Evolutionary conservation across 2,329 filamentous ascomycete genomes (phyloP).

Genomic region (Pyrenochaeta sp.): DNA sequence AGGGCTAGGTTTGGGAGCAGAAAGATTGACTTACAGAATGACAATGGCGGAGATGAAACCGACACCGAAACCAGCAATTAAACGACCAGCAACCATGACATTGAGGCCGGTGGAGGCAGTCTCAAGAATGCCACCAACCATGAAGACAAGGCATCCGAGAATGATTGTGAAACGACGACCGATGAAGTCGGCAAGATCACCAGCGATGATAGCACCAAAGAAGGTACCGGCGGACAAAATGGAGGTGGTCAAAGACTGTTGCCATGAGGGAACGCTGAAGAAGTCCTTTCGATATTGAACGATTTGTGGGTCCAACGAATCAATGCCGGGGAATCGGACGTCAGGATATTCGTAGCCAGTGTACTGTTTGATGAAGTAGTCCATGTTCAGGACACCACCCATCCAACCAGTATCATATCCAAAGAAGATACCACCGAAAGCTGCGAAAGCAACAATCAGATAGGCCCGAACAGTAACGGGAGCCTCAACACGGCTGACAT

Average conservation of each 20-base stretch:
- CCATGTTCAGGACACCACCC: slow-evolving; percentile 67
- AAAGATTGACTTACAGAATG: slow-evolving; percentile 54
- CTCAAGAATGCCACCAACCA: slow-evolving; percentile 63
- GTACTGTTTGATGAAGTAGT: slow-evolving; percentile 50
- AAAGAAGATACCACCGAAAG: slow-evolving; percentile 68
- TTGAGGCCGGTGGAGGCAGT: slow-evolving; percentile 67
- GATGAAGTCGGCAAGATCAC: slow-evolving; percentile 68
- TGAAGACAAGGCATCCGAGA: slow-evolving; percentile 69
- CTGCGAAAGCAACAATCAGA: slow-evolving; percentile 58
- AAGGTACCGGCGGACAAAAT: slow-evolving; percentile 82
- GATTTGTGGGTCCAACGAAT: slow-evolving; percentile 66
- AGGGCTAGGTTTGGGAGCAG: neutral
- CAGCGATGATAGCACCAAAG: slow-evolving; percentile 70
- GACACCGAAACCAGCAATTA: slow-evolving; percentile 78
- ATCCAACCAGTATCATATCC: slow-evolving; percentile 83
- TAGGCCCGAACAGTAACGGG: slow-evolving; percentile 59
- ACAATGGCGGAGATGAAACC: slow-evolving; percentile 73
- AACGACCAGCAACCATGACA: slow-evolving; percentile 74
- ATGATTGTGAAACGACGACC: slow-evolving; percentile 73
- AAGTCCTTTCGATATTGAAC: slow-evolving; percentile 66
- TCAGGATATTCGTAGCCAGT: slow-evolving; percentile 43
- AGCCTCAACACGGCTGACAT: slow-evolving; percentile 65
- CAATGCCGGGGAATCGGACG: slow-evolving; percentile 49
- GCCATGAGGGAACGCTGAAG: slow-evolving; percentile 42
- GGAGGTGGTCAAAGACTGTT: slow-evolving; percentile 71